phyloP scores from a whole-genome alignment of 148 eudicot species.

The Beta vulgaris region DNA sequence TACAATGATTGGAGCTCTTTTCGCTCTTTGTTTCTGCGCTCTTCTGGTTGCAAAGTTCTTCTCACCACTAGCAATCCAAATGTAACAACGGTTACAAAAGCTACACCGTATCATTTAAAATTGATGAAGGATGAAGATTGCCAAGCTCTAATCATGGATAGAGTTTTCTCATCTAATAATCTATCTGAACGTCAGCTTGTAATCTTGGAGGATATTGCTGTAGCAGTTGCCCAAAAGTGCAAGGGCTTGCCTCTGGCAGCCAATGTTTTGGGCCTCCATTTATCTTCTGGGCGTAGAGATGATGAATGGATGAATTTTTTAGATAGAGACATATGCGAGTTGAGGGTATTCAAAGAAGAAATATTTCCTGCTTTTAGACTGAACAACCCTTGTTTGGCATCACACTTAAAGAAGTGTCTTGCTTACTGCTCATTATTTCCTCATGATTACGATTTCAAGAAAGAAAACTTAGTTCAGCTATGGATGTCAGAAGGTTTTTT shows the following conservation, averaged over 20 bases:
- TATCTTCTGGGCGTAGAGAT: constrained; percentile 7
- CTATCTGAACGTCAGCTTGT: background rate
- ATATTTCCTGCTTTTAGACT: constrained; percentile 18
- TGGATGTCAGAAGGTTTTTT: constrained; percentile 19
- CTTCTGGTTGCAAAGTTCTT: constrained; percentile 9
- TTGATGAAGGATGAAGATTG: constrained; percentile 17
- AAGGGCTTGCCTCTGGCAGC: constrained; percentile 24
- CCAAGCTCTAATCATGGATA: constrained; percentile 5
- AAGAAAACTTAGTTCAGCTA: constrained; percentile 6
- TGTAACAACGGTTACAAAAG: constrained; percentile 9
- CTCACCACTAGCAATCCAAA: constrained; percentile 11
- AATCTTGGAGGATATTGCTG: background rate
- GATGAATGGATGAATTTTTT: constrained; percentile 5
- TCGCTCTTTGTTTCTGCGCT: background rate
- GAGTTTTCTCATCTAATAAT: background rate
- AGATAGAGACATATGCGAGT: constrained; percentile 14
- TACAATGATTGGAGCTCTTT: constrained; percentile 4
- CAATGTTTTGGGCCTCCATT: background rate
- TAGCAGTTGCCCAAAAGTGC: constrained; percentile 14
- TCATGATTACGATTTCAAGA: background rate
- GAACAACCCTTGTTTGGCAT: constrained; percentile 12
- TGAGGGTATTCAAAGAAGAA: constrained; percentile 6
- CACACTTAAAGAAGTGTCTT: constrained; percentile 21
- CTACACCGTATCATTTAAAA: constrained; percentile 14
- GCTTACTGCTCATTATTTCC: constrained; percentile 22